Evolutionary conservation across 257 asterid genomes (phyloP), one percentile per base, ranked within the genome.

Genomic region (Paulownia fortunei): DNA sequence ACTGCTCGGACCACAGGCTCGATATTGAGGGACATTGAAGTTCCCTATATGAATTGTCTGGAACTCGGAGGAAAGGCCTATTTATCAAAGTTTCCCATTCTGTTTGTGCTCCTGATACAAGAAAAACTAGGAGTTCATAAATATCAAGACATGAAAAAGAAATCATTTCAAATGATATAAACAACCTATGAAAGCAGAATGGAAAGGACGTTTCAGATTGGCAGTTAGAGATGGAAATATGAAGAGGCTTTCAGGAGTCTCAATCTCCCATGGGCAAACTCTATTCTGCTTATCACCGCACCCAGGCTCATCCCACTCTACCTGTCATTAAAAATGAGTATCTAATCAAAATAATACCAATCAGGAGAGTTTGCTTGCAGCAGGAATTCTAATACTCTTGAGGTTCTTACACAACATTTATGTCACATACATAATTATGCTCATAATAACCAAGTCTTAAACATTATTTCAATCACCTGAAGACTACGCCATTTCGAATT

Each of bases 261-360:
- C 99, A 9, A 94, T 89, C 76, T 92, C 99, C 99, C 99, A 94
- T 5, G 99, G 99, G 82, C 90, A 81, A 46, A 94, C 99, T 88
- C 99, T 79, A 49, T 83, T 94, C 81, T 88, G 92, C 88, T 88
- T 94, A 74, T 94, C 96, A 6, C 90, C 92, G 39, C 97, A 94
- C n/a, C 98, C 98, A 13, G 97, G 94, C 82, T 94, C 99, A 60
- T 94, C 99, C 99, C 99, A 94, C 73, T 94, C 99, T 0, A 91
- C 98, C 98, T 94, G 90, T 84, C 69, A 37, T 49, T 41, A 5
- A 62, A 56, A 60, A 58, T 7, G 15, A 65, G 64, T 42, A 58
- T 58, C 69, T 3, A 36, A 24, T 44, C 37, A 64, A 15, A 52
- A 60, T 8, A 13, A 56, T 21, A 44, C 3, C 47, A 8, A 11